These are phyloP conservation scores for Neofusicoccum sp. DNA, from an alignment of 2,329 filamentous ascomycete species.

Conservation along the genomic window DNA sequence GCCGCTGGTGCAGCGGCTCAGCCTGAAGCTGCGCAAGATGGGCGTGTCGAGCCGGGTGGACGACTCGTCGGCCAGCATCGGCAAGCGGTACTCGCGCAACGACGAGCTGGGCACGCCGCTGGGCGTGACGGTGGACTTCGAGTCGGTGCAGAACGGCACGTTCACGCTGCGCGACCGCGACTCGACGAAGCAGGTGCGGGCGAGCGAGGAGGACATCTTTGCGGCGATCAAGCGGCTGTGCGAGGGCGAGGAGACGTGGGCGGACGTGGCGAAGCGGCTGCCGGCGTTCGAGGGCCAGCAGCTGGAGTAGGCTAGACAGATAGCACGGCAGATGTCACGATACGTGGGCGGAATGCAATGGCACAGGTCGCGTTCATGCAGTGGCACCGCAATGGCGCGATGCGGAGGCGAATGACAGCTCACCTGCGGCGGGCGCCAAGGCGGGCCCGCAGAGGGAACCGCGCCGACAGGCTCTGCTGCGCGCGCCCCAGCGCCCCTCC, in stretches of 20 bases:
- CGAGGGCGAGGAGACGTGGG: conserved; percentile 63
- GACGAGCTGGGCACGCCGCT: conserved; percentile 94
- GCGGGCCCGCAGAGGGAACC: no score
- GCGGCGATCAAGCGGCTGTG: conserved; percentile 66
- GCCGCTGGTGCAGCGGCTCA: conserved; percentile 71
- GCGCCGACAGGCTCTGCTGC: no score
- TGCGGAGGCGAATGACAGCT: no score
- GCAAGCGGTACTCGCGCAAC: conserved; percentile 84
- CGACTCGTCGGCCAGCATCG: conserved; percentile 86
- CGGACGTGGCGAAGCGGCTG: conserved; percentile 71
- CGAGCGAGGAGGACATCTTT: conserved; percentile 75
- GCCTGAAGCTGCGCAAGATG: conserved; percentile 70
- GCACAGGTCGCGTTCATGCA: conserved; percentile 11
- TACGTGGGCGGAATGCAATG: background rate
- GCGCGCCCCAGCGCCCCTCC: background rate
- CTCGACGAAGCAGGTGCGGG: conserved; percentile 85
- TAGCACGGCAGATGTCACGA: conserved; percentile 12
- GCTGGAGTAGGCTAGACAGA: conserved; percentile 39
- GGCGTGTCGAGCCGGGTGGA: conserved; percentile 84
- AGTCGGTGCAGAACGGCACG: conserved; percentile 82
- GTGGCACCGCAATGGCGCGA: background rate
- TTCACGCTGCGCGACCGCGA: conserved; percentile 89
- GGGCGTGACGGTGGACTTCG: conserved; percentile 93
- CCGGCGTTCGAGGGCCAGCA: conserved; percentile 81
- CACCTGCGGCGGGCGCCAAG: no score